These are phyloP conservation scores for Teratosphaeria gauchensis DNA, from an alignment of 2,329 filamentous ascomycete genomes.

Conservation along the genomic window DNA sequence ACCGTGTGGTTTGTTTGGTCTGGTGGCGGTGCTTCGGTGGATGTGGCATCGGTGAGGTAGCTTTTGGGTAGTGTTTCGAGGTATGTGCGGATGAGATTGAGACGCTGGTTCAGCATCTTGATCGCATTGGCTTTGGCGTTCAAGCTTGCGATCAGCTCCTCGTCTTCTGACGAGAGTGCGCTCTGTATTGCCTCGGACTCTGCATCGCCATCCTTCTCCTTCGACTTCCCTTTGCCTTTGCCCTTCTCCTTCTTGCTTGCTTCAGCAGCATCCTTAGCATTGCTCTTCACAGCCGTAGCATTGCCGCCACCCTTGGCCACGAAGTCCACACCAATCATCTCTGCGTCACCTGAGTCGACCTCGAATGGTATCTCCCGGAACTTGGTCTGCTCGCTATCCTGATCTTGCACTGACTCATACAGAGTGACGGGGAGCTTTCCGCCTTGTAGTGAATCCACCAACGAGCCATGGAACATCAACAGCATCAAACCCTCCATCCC, in stretches of 20 bases:
- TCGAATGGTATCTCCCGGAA: constrained; percentile 80
- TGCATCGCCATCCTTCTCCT: constrained; percentile 32
- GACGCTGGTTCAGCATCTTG: constrained; percentile 69
- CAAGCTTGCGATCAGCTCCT: constrained; percentile 58
- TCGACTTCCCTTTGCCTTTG: constrained; percentile 30
- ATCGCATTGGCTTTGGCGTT: constrained; percentile 87
- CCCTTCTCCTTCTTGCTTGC: constrained; percentile 18
- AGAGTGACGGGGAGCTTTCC: constrained; percentile 82
- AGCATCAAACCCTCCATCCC: constrained; percentile 77
- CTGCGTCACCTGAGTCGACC: constrained; percentile 87
- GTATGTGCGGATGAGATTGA: constrained; percentile 54
- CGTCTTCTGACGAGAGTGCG: constrained; percentile 49
- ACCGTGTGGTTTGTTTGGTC: constrained; percentile 53
- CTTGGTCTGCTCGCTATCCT: constrained; percentile 53
- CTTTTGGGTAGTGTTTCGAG: constrained; percentile 62
- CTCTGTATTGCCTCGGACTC: constrained; percentile 22
- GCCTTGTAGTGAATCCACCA: constrained; percentile 47
- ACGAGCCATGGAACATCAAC: constrained; percentile 70
- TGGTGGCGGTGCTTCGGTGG: constrained; percentile 23
- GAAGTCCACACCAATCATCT: constrained; percentile 96
- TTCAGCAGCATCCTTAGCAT: constrained; percentile 8
- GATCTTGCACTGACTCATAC: constrained; percentile 69
- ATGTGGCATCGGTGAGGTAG: constrained; percentile 44
- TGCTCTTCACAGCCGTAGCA: constrained; percentile 50
- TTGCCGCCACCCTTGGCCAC: constrained; percentile 78